Evolutionary conservation across 371 early-diverging fungal genomes (phyloP).

Genomic region (Rhizopus stolonifer): DNA sequence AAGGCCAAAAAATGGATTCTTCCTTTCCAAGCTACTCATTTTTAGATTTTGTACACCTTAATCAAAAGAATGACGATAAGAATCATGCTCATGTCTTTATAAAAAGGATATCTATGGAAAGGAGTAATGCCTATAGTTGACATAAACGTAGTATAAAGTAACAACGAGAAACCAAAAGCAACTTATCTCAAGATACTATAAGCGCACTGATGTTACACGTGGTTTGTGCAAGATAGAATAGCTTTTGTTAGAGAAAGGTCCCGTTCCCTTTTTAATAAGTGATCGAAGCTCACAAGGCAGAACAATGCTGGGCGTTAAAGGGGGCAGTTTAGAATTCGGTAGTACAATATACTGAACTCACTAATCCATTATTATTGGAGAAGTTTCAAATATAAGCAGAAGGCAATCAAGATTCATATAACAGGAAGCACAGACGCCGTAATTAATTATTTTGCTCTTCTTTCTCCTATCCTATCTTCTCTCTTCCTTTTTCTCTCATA

Average conservation of each 20-base stretch:
- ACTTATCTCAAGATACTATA: neutral
- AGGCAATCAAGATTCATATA: constrained; percentile 17
- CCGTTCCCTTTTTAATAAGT: neutral
- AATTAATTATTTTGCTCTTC: neutral
- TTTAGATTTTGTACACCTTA: neutral
- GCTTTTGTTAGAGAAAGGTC: neutral
- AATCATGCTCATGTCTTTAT: neutral
- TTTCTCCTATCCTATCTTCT: neutral
- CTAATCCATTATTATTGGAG: constrained; percentile 22
- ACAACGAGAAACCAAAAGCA: neutral
- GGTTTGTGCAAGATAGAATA: neutral
- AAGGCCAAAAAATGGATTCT: neutral
- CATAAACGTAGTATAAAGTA: neutral
- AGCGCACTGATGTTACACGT: neutral
- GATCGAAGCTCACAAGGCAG: neutral
- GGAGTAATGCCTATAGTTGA: neutral
- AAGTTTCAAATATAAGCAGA: constrained; percentile 23
- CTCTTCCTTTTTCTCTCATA: neutral
- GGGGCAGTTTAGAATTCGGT: constrained; percentile 20
- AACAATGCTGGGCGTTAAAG: neutral
- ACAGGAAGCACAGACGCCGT: constrained; percentile 15
- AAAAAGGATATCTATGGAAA: neutral
- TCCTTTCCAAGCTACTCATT: neutral
- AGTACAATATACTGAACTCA: constrained; percentile 11
- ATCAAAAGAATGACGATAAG: neutral